Percentiles rank a stretch among this genome's conserved stretches.
Conservation (phyloP, 164 flowering plant species). For the Litsea cubeba region DNA sequence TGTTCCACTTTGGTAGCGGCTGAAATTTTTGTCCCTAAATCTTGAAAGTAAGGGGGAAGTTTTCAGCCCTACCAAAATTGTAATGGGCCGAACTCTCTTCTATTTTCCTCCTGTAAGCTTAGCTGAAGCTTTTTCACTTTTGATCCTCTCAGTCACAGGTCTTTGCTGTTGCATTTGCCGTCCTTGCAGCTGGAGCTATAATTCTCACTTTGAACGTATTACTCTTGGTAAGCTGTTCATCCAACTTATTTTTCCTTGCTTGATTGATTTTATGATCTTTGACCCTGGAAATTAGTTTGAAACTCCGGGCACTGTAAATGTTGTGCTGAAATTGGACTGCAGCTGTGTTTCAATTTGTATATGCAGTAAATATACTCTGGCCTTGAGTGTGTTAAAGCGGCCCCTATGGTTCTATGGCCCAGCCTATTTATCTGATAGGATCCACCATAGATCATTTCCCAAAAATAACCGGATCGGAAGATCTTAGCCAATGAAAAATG, state of each 20-base stretch:
- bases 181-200: slow-evolving; percentile 94
- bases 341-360: background rate
- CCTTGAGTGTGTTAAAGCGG: background rate
- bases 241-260: background rate
- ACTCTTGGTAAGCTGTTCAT: slow-evolving; percentile 54
- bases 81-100: no score
- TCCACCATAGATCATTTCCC: background rate
- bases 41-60: no score
- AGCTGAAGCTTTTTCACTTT: background rate
- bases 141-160: slow-evolving; percentile 74
- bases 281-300: no score
- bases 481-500: background rate
- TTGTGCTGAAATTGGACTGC: no score
- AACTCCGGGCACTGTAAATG: no score
- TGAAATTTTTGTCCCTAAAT: no score
- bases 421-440: background rate
- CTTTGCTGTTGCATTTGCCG: slow-evolving; percentile 96
- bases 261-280: background rate
- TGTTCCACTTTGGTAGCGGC: no score
- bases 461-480: background rate
- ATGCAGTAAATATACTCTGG: background rate
- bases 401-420: background rate
- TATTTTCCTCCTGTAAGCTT: background rate
- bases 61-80: no score
- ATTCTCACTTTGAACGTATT: slow-evolving; percentile 88